Conservation (phyloP, 1,139 yeast species). For the Yamadazyma trypodendri region DNA sequence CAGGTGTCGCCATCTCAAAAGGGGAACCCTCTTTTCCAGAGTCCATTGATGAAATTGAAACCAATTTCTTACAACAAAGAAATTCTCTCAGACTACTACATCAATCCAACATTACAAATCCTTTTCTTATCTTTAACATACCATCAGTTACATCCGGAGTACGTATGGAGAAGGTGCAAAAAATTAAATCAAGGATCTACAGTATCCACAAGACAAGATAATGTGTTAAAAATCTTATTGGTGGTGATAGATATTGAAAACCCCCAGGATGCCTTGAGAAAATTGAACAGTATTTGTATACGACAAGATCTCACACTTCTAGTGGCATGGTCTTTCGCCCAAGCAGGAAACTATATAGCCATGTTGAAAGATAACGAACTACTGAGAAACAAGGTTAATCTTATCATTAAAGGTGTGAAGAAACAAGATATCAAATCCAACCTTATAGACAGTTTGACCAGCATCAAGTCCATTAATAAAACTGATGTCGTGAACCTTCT, state of each 20-base stretch:
- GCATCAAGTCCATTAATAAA: slow-evolving; percentile 54
- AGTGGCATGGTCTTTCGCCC: slow-evolving; percentile 79
- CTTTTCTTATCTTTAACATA: slow-evolving; percentile 76
- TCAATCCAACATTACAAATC: slow-evolving; percentile 64
- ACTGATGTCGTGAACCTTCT: slow-evolving; percentile 58
- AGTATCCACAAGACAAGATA: slow-evolving; percentile 23
- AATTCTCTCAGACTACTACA: slow-evolving; percentile 60
- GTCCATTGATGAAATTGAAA: slow-evolving; percentile 37
- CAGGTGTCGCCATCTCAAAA: slow-evolving; percentile 36
- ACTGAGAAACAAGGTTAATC: slow-evolving; percentile 23
- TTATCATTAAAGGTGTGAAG: slow-evolving; percentile 40
- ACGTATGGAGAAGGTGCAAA: slow-evolving; percentile 68
- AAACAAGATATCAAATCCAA: slow-evolving; percentile 49
- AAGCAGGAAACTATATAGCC: slow-evolving; percentile 78
- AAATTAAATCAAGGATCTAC: slow-evolving; percentile 40
- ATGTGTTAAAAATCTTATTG: slow-evolving; percentile 60
- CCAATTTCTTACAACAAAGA: slow-evolving; percentile 37
- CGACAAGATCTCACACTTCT: slow-evolving; percentile 70
- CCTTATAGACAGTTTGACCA: slow-evolving; percentile 50
- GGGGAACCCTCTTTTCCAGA: slow-evolving; percentile 43
- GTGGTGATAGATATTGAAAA: slow-evolving; percentile 79
- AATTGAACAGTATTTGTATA: slow-evolving; percentile 67
- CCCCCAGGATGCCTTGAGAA: slow-evolving; percentile 66
- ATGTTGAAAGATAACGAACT: slow-evolving; percentile 49
- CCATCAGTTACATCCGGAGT: slow-evolving; percentile 86